phyloP scores from a whole-genome alignment of 176 grass and related monocot species.

The Triticum aestivum region DNA sequence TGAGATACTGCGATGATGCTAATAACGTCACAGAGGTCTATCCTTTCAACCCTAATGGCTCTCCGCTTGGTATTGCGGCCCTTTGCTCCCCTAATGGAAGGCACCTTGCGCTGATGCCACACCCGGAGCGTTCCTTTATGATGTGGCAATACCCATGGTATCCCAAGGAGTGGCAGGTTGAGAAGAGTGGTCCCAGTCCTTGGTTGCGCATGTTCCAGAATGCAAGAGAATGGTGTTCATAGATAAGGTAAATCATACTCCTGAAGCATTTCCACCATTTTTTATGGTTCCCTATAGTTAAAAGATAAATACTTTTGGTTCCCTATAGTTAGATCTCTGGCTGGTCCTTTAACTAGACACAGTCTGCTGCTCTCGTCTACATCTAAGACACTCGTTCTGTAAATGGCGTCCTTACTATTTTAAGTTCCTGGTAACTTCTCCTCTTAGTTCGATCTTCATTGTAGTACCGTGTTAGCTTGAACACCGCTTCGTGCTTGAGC shows the following conservation, averaged over 20 bases:
- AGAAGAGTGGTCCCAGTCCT: slow-evolving; percentile 75
- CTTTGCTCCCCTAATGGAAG: slow-evolving; percentile 89
- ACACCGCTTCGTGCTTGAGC: not conserved
- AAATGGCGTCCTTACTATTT: not conserved
- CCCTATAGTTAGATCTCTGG: not conserved
- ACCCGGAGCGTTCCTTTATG: slow-evolving; percentile 94
- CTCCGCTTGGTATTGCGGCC: slow-evolving; percentile 72
- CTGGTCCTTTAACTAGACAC: not conserved
- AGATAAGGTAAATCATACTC: slow-evolving; percentile 33
- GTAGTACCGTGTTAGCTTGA: not conserved
- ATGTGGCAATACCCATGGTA: slow-evolving; percentile 99
- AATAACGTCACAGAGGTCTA: slow-evolving; percentile 71
- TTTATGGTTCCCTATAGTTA: not conserved
- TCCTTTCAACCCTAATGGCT: slow-evolving; percentile 98
- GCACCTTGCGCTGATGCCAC: slow-evolving; percentile 95
- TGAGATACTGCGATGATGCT: slow-evolving; percentile 73
- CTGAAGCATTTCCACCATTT: not conserved
- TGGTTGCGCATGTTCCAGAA: slow-evolving; percentile 95
- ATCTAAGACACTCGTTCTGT: slow-evolving; percentile 2
- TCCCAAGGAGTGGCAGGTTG: slow-evolving; percentile 80
- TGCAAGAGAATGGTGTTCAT: slow-evolving; percentile 77
- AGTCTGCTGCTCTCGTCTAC: not conserved
- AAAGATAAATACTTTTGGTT: not conserved
- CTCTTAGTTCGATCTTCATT: not conserved
- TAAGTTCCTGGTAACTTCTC: not conserved